Base-by-base conservation (phyloP, 176 grass and related monocot genomes). In the Themeda triandra region DNA sequence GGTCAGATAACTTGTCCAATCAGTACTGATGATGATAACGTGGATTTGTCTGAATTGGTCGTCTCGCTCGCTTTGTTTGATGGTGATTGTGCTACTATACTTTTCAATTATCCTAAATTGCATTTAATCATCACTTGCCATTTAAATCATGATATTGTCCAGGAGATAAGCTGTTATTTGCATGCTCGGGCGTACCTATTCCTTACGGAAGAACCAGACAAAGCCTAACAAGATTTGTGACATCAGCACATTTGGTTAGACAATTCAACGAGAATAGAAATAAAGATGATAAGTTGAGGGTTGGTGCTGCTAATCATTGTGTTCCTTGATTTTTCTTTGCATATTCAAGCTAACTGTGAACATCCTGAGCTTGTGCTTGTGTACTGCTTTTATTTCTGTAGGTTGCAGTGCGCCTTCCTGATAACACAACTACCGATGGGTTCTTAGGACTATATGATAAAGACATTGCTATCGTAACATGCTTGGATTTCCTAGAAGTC, bases 161-260 rank as follows among this genome's bases (percentile, higher is more conserved):
- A 85, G 83, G 83, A 79, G 51, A 63, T 78, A 44, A 44, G 76
- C 64, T 64, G 76, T 4, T 64, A 64, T 64, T 78, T 64, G 58
- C 76, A 64, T 85, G 75, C 66, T 85, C 75, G 23, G 75, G 83
- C 51, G 62, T 85, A 85, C 37, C 66, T 71, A 4, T 85, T 62
- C 75, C 49, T 21, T 0, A 11, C 0, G 27, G 12, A 39, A 63
- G 4, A 28, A 18, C 8, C 24, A 29, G 19, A 18, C 28, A 25
- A 10, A 3, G n/a, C 3, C 62, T 41, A 32, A 87, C 70, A 80
- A 86, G 58, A 75, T 54, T 87, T 73, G 69, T 87, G 60, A 87
- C 78, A 56, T 87, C 45, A 32, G 59, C 70, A 42, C 6, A 11
- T 87, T 75, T 87, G 13, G 70, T 49, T 75, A 25, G 0, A n/a